These are phyloP conservation scores for Auricularia auricula-judae DNA, from an alignment of 768 basidiomycete species.

Conservation along the genomic window DNA sequence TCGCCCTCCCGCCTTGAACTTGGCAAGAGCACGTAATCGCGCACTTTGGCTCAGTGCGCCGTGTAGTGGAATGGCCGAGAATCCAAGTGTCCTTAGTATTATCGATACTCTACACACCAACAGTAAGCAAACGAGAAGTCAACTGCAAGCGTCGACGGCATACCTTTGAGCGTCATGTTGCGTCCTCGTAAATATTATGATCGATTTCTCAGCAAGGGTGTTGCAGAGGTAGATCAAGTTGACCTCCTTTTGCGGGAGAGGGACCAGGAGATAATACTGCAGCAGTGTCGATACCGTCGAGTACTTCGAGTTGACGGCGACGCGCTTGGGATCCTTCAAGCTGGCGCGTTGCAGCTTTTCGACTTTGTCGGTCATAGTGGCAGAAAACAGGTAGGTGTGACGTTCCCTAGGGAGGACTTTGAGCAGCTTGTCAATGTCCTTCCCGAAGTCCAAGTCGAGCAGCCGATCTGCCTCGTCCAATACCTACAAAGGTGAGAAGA, in stretches of 20 bases:
- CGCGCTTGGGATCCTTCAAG: slow-evolving; percentile 82
- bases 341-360: slow-evolving; percentile 92
- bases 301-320: slow-evolving; percentile 94
- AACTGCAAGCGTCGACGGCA: neutral
- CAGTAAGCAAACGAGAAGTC: too few species aligned
- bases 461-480: slow-evolving; percentile 94
- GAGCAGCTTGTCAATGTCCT: slow-evolving; percentile 90
- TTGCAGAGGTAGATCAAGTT: slow-evolving; percentile 85
- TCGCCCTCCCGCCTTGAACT: slow-evolving; percentile 92
- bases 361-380: slow-evolving; percentile 98
- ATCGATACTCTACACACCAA: slow-evolving; percentile 55
- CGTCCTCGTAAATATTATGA: slow-evolving; percentile 94
- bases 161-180: slow-evolving; percentile 85
- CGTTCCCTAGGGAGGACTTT: slow-evolving; percentile 91
- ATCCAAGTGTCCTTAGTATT: slow-evolving; percentile 80
- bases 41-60: slow-evolving; percentile 92
- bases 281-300: slow-evolving; percentile 91
- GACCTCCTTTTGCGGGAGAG: slow-evolving; percentile 83
- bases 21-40: slow-evolving; percentile 82
- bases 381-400: slow-evolving; percentile 92
- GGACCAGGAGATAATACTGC: slow-evolving; percentile 93
- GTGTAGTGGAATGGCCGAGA: slow-evolving; percentile 91
- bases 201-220: slow-evolving; percentile 80
- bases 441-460: slow-evolving; percentile 93
- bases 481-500: slow-evolving; percentile 41